Evolutionary conservation across 164 flowering plant species (phyloP).

Genomic region (Platanus orientalis): DNA sequence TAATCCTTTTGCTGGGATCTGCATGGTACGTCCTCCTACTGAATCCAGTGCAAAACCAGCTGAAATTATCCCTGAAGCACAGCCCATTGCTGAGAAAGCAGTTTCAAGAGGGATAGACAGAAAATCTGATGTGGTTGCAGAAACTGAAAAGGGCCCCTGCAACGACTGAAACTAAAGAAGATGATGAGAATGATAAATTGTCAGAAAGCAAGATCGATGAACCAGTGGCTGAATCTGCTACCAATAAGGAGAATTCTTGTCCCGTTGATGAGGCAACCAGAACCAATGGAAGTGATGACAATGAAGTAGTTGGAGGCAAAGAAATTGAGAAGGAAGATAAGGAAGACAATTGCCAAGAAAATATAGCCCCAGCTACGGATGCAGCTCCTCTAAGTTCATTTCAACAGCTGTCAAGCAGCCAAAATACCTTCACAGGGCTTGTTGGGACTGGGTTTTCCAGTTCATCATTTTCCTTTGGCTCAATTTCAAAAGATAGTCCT

Average conservation of each 20-base stretch:
- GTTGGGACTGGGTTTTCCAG: conserved; percentile 82
- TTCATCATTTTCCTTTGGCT: conserved; percentile 75
- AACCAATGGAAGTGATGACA: conserved; percentile 10
- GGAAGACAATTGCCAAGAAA: conserved; percentile 24
- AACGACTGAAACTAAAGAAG: conserved; percentile 12
- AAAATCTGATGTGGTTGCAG: conserved; percentile 18
- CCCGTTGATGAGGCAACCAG: conserved; percentile 14
- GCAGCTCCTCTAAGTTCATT: conserved; percentile 60
- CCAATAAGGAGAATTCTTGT: conserved; percentile 21
- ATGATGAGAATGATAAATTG: conserved; percentile 24
- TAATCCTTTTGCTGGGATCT: conserved; percentile 79
- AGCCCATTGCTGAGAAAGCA: conserved; percentile 20
- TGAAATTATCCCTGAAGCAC: conserved; percentile 22
- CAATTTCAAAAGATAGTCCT: conserved; percentile 49
- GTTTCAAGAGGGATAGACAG: conserved; percentile 21
- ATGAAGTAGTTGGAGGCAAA: conserved; percentile 7
- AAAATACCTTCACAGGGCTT: conserved; percentile 90
- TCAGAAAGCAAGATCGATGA: conserved; percentile 29
- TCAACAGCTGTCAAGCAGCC: conserved; percentile 73
- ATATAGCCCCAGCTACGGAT: conserved; percentile 25
- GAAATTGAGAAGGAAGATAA: conserved; percentile 13
- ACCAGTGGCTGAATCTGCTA: conserved; percentile 26
- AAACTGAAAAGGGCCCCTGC: conserved; percentile 20
- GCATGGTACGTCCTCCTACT: conserved; percentile 42
- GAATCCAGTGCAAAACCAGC: conserved; percentile 18